Percentiles rank a stretch among this genome's conserved stretches.
Conservation (phyloP, 352 stramenopile genomes). For the Phytophthora citricola region DNA sequence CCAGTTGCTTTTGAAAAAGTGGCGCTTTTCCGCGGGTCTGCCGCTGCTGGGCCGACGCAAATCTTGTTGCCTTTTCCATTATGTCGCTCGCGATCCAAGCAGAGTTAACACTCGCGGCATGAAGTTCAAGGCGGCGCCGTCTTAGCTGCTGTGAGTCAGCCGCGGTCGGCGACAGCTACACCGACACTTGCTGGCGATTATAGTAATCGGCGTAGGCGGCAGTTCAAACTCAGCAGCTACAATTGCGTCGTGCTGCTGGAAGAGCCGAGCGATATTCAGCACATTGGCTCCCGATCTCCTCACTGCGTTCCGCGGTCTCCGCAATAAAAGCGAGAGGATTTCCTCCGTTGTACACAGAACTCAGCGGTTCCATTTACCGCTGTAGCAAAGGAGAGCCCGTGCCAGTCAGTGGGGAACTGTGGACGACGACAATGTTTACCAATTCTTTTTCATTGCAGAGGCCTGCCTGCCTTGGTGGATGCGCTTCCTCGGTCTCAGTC, state of each 20-base stretch:
- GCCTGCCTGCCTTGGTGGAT: background rate
- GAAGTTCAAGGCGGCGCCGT: slow-evolving; percentile 3
- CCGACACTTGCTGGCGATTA: background rate
- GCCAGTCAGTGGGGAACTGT: background rate
- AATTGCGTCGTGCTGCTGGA: background rate
- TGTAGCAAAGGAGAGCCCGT: background rate
- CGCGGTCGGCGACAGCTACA: slow-evolving; percentile 7
- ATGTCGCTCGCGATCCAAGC: slow-evolving; percentile 11
- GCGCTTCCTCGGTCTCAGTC: slow-evolving; percentile 1
- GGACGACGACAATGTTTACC: slow-evolving; percentile 1
- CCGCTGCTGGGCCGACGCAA: slow-evolving; percentile 8
- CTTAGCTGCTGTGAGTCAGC: slow-evolving; percentile 8
- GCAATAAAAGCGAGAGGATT: background rate
- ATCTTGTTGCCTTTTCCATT: slow-evolving; percentile 30
- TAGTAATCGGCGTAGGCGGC: slow-evolving; percentile 14
- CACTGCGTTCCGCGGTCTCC: slow-evolving; percentile 4
- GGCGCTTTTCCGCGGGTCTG: slow-evolving; percentile 12
- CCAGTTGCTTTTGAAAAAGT: background rate
- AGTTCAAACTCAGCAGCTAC: slow-evolving; percentile 3
- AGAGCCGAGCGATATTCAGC: background rate
- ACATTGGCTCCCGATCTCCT: background rate
- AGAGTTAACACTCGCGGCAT: slow-evolving; percentile 19
- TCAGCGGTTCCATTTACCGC: slow-evolving; percentile 14
- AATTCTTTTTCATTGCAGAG: background rate
- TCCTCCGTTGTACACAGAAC: background rate